Conservation (phyloP, 768 basidiomycete species). For the Trametopsis cervina region DNA sequence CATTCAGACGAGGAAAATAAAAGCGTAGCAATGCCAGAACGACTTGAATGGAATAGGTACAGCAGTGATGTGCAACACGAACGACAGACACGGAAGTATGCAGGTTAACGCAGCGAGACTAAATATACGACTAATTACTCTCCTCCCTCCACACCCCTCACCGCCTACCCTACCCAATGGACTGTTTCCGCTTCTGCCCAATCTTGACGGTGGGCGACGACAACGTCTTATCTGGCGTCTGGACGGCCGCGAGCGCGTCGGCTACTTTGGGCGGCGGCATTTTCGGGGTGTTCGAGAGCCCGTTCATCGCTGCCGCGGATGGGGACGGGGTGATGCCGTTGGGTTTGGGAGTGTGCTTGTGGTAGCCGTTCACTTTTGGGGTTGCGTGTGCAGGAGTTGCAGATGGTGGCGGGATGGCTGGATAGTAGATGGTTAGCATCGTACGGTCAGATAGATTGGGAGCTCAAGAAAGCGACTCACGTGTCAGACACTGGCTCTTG, state of each 20-base stretch:
- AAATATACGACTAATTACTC: no score
- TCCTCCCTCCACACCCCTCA: no score
- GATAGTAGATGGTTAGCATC: neutral
- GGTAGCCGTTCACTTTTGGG: conserved; percentile 12
- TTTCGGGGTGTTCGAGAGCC: conserved; percentile 2
- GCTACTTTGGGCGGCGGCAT: neutral
- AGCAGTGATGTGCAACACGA: no score
- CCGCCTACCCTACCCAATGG: conserved; percentile 26
- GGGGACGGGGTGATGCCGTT: conserved; percentile 6
- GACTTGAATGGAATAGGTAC: no score
- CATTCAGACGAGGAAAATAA: no score
- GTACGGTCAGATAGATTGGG: neutral
- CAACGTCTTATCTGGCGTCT: conserved; percentile 9
- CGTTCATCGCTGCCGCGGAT: neutral
- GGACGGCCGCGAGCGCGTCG: neutral
- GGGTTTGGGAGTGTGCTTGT: conserved; percentile 11
- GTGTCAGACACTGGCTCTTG: conserved; percentile 40
- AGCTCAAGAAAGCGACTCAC: conserved; percentile 15
- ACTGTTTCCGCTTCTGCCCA: conserved; percentile 54
- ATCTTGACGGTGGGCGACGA: conserved; percentile 24
- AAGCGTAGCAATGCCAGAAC: no score
- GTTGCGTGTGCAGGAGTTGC: conserved; percentile 1
- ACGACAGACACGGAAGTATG: no score
- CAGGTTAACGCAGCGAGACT: no score
- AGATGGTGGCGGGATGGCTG: neutral